Conservation (phyloP, 1,284 basidiomycete genomes). For the Puccinia polysora region DNA sequence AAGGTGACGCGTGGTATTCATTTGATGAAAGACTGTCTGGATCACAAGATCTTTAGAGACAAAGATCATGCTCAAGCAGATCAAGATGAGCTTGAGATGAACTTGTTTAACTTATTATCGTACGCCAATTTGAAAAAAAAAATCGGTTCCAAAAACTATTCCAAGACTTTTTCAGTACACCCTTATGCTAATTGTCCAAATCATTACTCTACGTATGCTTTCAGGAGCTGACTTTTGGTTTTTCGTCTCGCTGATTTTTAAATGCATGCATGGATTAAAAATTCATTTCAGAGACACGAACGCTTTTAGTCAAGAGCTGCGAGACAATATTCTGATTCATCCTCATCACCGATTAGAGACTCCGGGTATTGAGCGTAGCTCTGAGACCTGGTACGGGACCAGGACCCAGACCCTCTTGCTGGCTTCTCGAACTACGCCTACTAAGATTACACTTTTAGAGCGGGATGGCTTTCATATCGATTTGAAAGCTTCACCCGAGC, state of each 20-base stretch:
- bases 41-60: background rate
- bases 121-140: too few relatives aligned
- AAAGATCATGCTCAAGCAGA: background rate
- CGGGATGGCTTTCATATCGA: conserved; percentile 27
- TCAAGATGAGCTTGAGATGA: background rate
- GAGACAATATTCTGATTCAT: conserved; percentile 15
- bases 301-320: conserved; percentile 2
- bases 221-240: too few relatives aligned
- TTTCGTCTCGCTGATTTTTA: too few relatives aligned
- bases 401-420: conserved; percentile 16
- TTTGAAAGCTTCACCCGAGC: background rate
- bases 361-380: background rate
- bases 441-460: conserved; percentile 19
- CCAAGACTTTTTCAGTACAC: too few relatives aligned
- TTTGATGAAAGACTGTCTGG: conserved; percentile 6
- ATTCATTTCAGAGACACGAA: conserved; percentile 6
- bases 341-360: conserved; percentile 9
- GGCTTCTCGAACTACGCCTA: background rate
- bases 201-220: too few relatives aligned
- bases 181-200: too few relatives aligned
- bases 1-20: conserved; percentile 1
- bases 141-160: too few relatives aligned
- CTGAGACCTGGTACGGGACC: conserved; percentile 20
- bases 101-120: conserved; percentile 12
- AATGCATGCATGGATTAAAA: too few relatives aligned